These are phyloP conservation scores for Platismatia glauca DNA, from an alignment of 495 filamentous ascomycete species.

Conservation along the genomic window DNA sequence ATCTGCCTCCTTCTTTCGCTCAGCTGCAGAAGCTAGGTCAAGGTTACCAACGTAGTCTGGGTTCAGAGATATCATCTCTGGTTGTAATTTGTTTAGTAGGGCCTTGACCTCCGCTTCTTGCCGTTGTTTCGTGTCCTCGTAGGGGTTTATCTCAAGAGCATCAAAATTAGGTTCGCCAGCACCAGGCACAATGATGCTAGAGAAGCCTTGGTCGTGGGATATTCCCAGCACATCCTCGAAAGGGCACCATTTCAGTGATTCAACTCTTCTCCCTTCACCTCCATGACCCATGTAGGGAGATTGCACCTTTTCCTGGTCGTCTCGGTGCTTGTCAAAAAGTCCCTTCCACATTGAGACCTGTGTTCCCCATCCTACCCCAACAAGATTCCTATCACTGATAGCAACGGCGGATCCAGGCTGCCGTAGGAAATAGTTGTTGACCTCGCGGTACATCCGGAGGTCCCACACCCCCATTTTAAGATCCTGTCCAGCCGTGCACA, in stretches of 20 bases:
- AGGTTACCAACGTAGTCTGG: conserved; percentile 83
- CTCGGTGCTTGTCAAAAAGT: conserved; percentile 61
- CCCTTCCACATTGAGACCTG: conserved; percentile 83
- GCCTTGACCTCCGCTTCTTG: conserved; percentile 86
- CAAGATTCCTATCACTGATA: conserved; percentile 80
- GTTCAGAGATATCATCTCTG: conserved; percentile 93
- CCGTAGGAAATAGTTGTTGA: conserved; percentile 81
- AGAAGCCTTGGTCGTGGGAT: conserved; percentile 77
- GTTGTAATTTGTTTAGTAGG: conserved; percentile 85
- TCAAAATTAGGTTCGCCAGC: conserved; percentile 97
- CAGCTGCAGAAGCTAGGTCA: conserved; percentile 64
- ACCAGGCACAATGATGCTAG: conserved; percentile 80
- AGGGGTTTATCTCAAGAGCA: conserved; percentile 88
- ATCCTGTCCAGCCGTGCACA: conserved; percentile 90
- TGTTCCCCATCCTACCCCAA: conserved; percentile 88
- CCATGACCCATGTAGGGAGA: conserved; percentile 92
- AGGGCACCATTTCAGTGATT: conserved; percentile 82
- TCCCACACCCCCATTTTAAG: conserved; percentile 92
- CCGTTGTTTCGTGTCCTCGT: conserved; percentile 85
- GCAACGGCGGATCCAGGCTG: conserved; percentile 75
- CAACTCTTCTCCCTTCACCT: conserved; percentile 72
- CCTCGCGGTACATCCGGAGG: conserved; percentile 84
- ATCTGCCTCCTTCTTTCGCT: conserved; percentile 63
- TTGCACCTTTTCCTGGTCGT: conserved; percentile 68
- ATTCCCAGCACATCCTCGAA: conserved; percentile 88